Conservation (phyloP, 2,329 filamentous ascomycete species). For the Camillea tinctor region DNA sequence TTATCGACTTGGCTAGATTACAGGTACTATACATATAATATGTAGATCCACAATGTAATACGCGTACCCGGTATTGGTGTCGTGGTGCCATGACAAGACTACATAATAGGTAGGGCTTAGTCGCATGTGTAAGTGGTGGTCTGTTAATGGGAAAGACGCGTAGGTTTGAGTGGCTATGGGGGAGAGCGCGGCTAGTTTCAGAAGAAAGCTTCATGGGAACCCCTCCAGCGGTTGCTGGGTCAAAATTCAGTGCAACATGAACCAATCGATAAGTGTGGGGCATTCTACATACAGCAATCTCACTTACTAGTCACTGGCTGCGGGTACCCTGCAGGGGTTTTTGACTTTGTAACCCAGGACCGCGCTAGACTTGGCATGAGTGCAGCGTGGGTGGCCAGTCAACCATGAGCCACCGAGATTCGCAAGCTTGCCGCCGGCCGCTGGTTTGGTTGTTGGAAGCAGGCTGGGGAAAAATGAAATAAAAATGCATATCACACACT, state of each 20-base stretch:
- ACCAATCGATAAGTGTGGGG: neutral
- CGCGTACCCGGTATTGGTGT: too few species aligned
- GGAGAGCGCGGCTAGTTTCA: neutral
- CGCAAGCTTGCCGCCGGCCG: slow-evolving; percentile 2
- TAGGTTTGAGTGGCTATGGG: neutral
- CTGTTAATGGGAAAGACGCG: neutral
- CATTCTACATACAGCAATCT: neutral
- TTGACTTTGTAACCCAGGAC: too few species aligned
- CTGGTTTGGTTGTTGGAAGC: slow-evolving; percentile 6
- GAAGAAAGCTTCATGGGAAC: neutral
- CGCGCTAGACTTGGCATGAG: slow-evolving; percentile 1
- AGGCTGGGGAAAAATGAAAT: neutral
- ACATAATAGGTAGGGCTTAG: neutral
- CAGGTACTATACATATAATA: too few species aligned
- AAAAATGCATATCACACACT: neutral
- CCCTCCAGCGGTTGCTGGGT: slow-evolving; percentile 1
- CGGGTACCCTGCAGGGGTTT: slow-evolving; percentile 3
- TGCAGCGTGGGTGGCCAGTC: slow-evolving; percentile 1
- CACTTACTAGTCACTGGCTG: neutral
- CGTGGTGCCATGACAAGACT: too few species aligned
- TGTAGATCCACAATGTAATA: too few species aligned
- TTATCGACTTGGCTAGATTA: too few species aligned
- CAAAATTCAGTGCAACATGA: neutral
- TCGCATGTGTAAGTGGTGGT: too few species aligned
- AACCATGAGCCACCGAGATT: slow-evolving; percentile 1